Percentiles rank a stretch among this genome's conserved stretches.
phyloP scores from a whole-genome alignment of 495 filamentous ascomycete species.

The Collariella sp. region DNA sequence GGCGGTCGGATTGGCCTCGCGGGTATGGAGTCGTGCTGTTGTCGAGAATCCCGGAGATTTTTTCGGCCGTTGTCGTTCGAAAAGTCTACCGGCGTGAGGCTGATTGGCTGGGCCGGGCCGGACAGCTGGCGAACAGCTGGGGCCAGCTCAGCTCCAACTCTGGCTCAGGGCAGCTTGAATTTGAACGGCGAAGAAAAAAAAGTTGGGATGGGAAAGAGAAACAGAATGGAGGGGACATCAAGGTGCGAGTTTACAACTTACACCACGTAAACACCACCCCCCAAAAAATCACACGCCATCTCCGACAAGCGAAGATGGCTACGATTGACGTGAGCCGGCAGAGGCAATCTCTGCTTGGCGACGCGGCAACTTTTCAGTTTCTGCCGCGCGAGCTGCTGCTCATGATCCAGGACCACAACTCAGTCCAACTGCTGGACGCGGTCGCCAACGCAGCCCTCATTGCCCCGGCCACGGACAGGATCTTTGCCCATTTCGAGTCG shows the following conservation, averaged over 20 bases:
- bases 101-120: slow-evolving; percentile 16
- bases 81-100: slow-evolving; percentile 17
- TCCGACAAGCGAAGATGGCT: slow-evolving; percentile 32
- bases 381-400: slow-evolving; percentile 57
- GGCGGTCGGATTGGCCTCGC: slow-evolving; percentile 6
- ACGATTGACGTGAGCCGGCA: slow-evolving; percentile 36
- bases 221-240: background rate
- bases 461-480: slow-evolving; percentile 51
- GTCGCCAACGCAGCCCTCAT: slow-evolving; percentile 59
- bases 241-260: slow-evolving; percentile 1
- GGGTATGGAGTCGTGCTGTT: slow-evolving; percentile 11
- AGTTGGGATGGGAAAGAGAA: slow-evolving; percentile 17
- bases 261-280: background rate
- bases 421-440: slow-evolving; percentile 58
- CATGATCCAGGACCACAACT: slow-evolving; percentile 53
- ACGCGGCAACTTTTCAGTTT: slow-evolving; percentile 39
- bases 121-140: slow-evolving; percentile 6
- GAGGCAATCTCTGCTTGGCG: slow-evolving; percentile 31
- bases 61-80: slow-evolving; percentile 22
- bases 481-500: slow-evolving; percentile 62
- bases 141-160: slow-evolving; percentile 16
- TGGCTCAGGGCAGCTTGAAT: slow-evolving; percentile 15
- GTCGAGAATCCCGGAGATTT: slow-evolving; percentile 20
- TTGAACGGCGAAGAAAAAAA: slow-evolving; percentile 26
- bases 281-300: slow-evolving; percentile 1